Evolutionary conservation across 805 yeast genomes (phyloP).

Genomic region (Ogataea kodamae): DNA sequence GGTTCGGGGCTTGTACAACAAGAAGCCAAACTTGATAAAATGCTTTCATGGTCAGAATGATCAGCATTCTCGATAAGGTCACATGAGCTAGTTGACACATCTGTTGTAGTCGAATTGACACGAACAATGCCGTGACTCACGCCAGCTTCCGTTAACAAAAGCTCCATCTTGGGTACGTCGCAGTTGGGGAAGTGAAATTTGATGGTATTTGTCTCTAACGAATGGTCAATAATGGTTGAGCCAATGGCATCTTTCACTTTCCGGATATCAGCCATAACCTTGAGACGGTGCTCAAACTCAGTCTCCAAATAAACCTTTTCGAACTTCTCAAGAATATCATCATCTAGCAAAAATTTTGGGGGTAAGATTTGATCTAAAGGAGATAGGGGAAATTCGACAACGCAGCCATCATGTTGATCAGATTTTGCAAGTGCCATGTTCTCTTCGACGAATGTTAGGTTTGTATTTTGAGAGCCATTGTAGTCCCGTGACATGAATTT

Average conservation of each 20-base stretch:
- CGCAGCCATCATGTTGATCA: slow-evolving; percentile 43
- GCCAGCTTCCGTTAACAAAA: slow-evolving; percentile 55
- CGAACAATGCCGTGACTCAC: too few species aligned
- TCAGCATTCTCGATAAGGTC: too few species aligned
- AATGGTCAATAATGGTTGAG: slow-evolving; percentile 48
- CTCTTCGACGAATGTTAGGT: slow-evolving; percentile 29
- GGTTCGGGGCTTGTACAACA: slow-evolving; percentile 8
- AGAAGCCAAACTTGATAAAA: slow-evolving; percentile 17
- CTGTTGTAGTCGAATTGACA: too few species aligned
- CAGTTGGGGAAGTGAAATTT: slow-evolving; percentile 67
- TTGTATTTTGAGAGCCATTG: slow-evolving; percentile 21
- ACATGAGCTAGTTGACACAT: too few species aligned
- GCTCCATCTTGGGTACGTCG: slow-evolving; percentile 54
- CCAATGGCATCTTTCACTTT: slow-evolving; percentile 26
- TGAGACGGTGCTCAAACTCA: slow-evolving; percentile 19
- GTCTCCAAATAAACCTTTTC: slow-evolving; percentile 27
- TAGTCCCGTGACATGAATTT: slow-evolving; percentile 16
- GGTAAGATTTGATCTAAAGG: slow-evolving; percentile 14
- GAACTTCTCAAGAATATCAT: slow-evolving; percentile 40
- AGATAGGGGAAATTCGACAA: slow-evolving; percentile 53
- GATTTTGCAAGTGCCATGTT: slow-evolving; percentile 35
- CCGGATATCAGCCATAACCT: slow-evolving; percentile 20
- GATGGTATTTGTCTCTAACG: slow-evolving; percentile 38
- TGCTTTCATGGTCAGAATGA: too few species aligned
- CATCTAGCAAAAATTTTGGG: slow-evolving; percentile 42